Conservation (phyloP, 2,329 filamentous ascomycete species). For the Xylaria sp. region DNA sequence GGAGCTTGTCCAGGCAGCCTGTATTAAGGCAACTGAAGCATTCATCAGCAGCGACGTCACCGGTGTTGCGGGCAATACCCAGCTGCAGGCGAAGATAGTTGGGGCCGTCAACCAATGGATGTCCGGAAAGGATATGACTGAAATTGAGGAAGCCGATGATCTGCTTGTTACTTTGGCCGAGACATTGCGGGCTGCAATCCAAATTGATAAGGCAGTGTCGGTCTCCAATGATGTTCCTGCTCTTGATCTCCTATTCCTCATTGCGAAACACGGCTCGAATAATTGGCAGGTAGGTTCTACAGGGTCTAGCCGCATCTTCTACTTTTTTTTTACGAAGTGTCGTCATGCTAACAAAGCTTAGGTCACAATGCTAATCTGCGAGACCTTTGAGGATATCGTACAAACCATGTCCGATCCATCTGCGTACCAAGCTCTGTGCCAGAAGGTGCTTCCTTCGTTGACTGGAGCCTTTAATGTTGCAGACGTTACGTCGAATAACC, state of each 20-base stretch:
- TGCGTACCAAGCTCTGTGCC: constrained; percentile 80
- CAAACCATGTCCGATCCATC: constrained; percentile 72
- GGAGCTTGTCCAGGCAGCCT: constrained; percentile 91
- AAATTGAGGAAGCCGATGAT: constrained; percentile 90
- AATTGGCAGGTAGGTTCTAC: constrained; percentile 76
- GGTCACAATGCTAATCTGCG: constrained; percentile 84
- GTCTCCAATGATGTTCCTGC: constrained; percentile 78
- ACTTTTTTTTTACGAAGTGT: neutral
- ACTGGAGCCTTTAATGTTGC: constrained; percentile 91
- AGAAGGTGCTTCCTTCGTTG: constrained; percentile 86
- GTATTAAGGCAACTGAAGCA: constrained; percentile 84
- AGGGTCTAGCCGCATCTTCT: neutral
- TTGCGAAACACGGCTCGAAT: constrained; percentile 86
- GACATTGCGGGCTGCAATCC: constrained; percentile 83
- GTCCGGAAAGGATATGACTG: constrained; percentile 79
- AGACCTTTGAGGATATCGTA: constrained; percentile 91
- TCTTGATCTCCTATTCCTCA: constrained; percentile 84
- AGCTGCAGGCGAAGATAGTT: constrained; percentile 62
- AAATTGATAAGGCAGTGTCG: constrained; percentile 79
- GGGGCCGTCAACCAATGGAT: constrained; percentile 78
- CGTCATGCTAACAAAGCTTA: constrained; percentile 27
- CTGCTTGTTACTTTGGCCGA: constrained; percentile 90
- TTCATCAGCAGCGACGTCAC: constrained; percentile 62
- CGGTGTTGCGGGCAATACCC: constrained; percentile 63
- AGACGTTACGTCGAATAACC: constrained; percentile 83